phyloP scores from a whole-genome alignment of 768 basidiomycete genomes.

The Phaeotremella skinneri region DNA sequence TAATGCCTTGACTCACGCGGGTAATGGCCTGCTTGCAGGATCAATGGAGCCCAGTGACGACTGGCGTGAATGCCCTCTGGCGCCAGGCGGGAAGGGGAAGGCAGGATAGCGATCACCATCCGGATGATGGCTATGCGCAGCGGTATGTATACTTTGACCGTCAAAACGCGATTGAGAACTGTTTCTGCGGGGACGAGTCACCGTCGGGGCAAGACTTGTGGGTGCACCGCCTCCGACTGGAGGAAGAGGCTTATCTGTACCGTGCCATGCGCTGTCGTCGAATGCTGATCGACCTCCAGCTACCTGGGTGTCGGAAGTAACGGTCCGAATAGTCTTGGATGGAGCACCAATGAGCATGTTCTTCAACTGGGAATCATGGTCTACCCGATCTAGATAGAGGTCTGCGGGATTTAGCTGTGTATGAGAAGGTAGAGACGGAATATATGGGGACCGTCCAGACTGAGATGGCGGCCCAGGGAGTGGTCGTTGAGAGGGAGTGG shows the following conservation, averaged over 20 bases:
- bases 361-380: conserved; percentile 83
- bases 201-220: background rate
- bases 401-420: conserved; percentile 35
- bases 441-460: background rate
- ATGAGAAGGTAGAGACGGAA: conserved; percentile 18
- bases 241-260: conserved; percentile 46
- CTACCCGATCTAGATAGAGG: conserved; percentile 61
- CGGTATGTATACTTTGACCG: background rate
- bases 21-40: conserved; percentile 21
- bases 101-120: conserved; percentile 44
- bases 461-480: conserved; percentile 1
- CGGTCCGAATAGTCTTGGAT: conserved; percentile 40
- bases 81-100: conserved; percentile 36
- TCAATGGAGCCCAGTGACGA: conserved; percentile 25
- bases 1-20: conserved; percentile 18
- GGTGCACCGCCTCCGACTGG: background rate
- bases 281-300: conserved; percentile 6
- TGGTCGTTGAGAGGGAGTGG: conserved; percentile 2
- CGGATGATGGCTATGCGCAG: conserved; percentile 1
- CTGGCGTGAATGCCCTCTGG: conserved; percentile 24
- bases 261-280: conserved; percentile 12
- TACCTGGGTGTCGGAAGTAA: conserved; percentile 2
- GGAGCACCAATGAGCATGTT: conserved; percentile 50
- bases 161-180: background rate
- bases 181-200: background rate